Conservation (phyloP, 768 basidiomycete species). For the Asterophora parasitica region DNA sequence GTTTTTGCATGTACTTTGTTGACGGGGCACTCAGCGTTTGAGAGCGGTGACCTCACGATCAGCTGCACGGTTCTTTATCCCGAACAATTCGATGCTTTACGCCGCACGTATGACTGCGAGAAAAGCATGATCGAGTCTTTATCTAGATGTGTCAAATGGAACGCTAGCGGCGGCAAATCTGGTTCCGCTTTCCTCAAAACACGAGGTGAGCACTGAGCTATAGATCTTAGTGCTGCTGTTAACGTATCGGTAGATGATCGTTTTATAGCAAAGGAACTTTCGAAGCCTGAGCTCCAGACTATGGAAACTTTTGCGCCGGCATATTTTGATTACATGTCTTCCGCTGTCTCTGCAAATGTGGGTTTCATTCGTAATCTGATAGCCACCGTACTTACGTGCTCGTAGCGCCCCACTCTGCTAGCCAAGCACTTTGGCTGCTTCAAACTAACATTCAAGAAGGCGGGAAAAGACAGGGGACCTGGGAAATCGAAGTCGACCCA, state of each 20-base stretch:
- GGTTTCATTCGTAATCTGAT: slow-evolving; percentile 22
- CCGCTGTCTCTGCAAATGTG: slow-evolving; percentile 83
- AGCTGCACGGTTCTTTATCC: slow-evolving; percentile 94
- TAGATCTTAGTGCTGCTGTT: not conserved
- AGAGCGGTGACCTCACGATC: slow-evolving; percentile 85
- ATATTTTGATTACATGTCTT: slow-evolving; percentile 98
- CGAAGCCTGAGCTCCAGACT: slow-evolving; percentile 83
- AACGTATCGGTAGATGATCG: slow-evolving; percentile 69
- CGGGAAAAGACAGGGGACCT: slow-evolving; percentile 59
- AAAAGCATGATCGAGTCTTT: slow-evolving; percentile 92
- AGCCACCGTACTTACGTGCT: slow-evolving; percentile 11
- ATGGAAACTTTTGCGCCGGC: slow-evolving; percentile 97
- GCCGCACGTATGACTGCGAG: slow-evolving; percentile 90
- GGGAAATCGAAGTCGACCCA: slow-evolving; percentile 76
- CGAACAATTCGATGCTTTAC: slow-evolving; percentile 93
- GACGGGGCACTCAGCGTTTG: slow-evolving; percentile 58
- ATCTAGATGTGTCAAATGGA: slow-evolving; percentile 93
- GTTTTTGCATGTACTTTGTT: slow-evolving; percentile 1
- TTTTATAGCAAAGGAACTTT: slow-evolving; percentile 97
- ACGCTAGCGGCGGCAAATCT: slow-evolving; percentile 92
- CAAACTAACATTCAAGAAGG: slow-evolving; percentile 86
- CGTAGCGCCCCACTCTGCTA: slow-evolving; percentile 84
- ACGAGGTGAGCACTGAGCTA: slow-evolving; percentile 49
- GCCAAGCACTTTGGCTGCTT: slow-evolving; percentile 98
- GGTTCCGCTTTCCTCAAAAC: slow-evolving; percentile 97